These are phyloP conservation scores for Porphyrellus cyaneotinctus DNA, from an alignment of 768 basidiomycete genomes.

Conservation along the genomic window DNA sequence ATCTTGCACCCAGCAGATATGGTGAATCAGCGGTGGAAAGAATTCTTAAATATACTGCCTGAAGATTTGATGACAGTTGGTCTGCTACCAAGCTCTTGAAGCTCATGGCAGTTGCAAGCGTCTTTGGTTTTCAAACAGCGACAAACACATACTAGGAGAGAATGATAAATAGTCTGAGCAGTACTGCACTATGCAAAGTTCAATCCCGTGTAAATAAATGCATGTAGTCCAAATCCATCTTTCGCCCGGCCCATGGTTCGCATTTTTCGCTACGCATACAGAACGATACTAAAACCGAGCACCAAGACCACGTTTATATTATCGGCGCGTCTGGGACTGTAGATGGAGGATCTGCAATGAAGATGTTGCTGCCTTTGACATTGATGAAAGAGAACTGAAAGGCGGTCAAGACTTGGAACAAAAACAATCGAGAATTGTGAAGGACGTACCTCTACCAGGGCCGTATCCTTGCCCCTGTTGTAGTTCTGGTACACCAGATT, in stretches of 20 bases:
- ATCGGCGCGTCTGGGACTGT: constrained; percentile 4
- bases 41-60: too few species aligned
- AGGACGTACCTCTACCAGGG: constrained; percentile 46
- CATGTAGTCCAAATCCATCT: constrained; percentile 19
- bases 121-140: too few species aligned
- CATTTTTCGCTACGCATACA: constrained; percentile 7
- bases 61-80: too few species aligned
- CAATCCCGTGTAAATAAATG: neutral
- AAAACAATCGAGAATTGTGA: neutral
- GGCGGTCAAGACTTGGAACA: neutral
- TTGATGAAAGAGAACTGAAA: constrained; percentile 53
- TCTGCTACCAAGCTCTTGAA: too few species aligned
- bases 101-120: too few species aligned
- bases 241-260: neutral
- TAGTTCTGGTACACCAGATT: constrained; percentile 59
- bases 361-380: constrained; percentile 45
- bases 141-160: constrained; percentile 9
- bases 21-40: too few species aligned
- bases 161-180: neutral
- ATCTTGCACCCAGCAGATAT: too few species aligned
- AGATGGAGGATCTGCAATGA: constrained; percentile 32
- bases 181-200: neutral
- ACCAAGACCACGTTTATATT: constrained; percentile 9
- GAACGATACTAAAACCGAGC: neutral
- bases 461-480: constrained; percentile 41